phyloP scores from a whole-genome alignment of 306 rosid species.

The Cucumis sativus region DNA sequence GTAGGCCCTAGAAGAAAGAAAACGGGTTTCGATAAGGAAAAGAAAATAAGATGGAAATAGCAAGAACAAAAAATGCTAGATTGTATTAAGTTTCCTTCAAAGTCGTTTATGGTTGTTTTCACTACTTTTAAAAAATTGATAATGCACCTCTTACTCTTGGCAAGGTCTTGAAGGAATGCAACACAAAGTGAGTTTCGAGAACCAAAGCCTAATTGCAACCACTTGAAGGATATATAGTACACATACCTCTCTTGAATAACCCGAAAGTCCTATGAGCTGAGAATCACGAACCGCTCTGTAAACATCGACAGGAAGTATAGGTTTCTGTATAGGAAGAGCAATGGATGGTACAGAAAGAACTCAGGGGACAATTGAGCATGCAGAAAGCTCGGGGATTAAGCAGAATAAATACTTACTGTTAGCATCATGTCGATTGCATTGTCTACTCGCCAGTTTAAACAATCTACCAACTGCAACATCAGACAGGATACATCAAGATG shows the following conservation, averaged over 20 bases:
- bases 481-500: background rate
- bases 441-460: slow-evolving; percentile 80
- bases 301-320: slow-evolving; percentile 60
- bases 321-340: slow-evolving; percentile 52
- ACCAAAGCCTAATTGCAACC: background rate
- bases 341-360: slow-evolving; percentile 12
- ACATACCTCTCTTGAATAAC: slow-evolving; percentile 89
- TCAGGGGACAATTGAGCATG: background rate
- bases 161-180: background rate
- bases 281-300: slow-evolving; percentile 80
- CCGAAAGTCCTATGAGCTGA: slow-evolving; percentile 87
- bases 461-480: slow-evolving; percentile 55
- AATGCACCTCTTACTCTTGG: background rate
- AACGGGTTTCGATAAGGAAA: background rate
- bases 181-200: background rate
- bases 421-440: slow-evolving; percentile 82
- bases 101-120: background rate
- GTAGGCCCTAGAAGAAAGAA: slow-evolving; percentile 58
- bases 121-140: background rate
- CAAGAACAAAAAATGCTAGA: background rate
- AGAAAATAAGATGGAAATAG: slow-evolving; percentile 11
- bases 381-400: background rate
- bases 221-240: background rate
- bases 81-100: background rate
- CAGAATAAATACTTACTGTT: slow-evolving; percentile 35